phyloP scores from a whole-genome alignment of 805 yeast species.

The Ogataea paraovalis region DNA sequence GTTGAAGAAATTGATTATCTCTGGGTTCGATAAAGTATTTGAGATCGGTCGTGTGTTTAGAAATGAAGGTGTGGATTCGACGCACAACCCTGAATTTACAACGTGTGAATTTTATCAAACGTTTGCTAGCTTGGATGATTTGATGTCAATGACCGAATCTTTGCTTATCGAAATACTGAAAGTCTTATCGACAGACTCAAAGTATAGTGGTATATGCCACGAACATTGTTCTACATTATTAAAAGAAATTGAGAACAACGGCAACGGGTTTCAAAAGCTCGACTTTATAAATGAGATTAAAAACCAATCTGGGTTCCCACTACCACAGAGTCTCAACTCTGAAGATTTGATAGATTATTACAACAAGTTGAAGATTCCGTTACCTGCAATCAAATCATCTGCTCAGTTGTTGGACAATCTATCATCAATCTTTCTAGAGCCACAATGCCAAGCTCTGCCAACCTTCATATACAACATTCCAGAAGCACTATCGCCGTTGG shows the following conservation, averaged over 20 bases:
- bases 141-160: conserved; percentile 61
- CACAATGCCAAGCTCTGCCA: conserved; percentile 53
- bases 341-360: conserved; percentile 40
- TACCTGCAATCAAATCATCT: conserved; percentile 42
- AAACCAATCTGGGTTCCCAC: conserved; percentile 38
- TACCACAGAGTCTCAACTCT: conserved; percentile 45
- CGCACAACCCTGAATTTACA: conserved; percentile 94
- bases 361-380: conserved; percentile 30
- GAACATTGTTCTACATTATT: conserved; percentile 18
- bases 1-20: conserved; percentile 77
- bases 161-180: conserved; percentile 43
- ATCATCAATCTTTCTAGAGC: conserved; percentile 61
- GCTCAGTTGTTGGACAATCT: conserved; percentile 63
- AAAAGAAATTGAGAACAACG: conserved; percentile 12
- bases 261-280: conserved; percentile 36
- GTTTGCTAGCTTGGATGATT: conserved; percentile 59
- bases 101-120: conserved; percentile 85
- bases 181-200: conserved; percentile 24
- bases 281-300: conserved; percentile 72
- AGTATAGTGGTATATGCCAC: conserved; percentile 18
- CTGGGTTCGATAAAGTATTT: conserved; percentile 82
- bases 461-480: conserved; percentile 83
- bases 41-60: conserved; percentile 85
- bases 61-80: conserved; percentile 88
- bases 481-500: conserved; percentile 77